Evolutionary conservation across 1,284 basidiomycete species (phyloP), one percentile per base, ranked within the genome.

Genomic region (Inonotus obliquus): DNA sequence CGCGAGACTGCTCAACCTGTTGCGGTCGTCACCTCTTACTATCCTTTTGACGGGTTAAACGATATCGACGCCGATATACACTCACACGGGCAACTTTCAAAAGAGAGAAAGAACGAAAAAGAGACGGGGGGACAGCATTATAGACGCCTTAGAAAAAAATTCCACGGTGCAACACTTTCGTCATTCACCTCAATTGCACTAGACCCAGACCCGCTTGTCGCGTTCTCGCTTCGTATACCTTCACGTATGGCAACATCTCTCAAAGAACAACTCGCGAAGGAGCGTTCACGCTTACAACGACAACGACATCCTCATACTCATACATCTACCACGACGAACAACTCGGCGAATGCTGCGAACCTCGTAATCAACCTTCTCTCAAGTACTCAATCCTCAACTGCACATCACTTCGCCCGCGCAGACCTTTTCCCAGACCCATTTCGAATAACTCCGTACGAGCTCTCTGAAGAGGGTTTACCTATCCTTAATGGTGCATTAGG

Each of bases 111-210:
- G 32, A 59, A 51, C 25, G 11, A 49, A 27, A 58, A 56, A 7
- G 54, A 39, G 6, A 9, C 32, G 4, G 32, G 9, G 32, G 32
- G 9, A 32, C 32, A 32, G 32, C 32, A 32, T 32, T 9, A 32
- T 32, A 32, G 39, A 45, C 44, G 60, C 57, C 54, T 55, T 52
- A 32, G 62, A n/a, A 60, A 61, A 52, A 67, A 64, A 4, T 87
- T 79, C 67, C 94, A 96, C 73, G 94, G 94, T 65, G 92, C 93
- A 45, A 96, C 94, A 0, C 79, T 97, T 45, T 96, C 94, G 4
- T 96, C 94, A 0, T 93, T 96, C 72, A 87, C 92, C 27, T 94
- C 92, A n/a, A 86, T 96, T 67, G 86, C 94, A 0, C 83, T 97
- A 76, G 84, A 92, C 67, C 94, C 94, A 1, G 77, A 87, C 67